These are phyloP conservation scores for Dalechampia spathulata DNA, from an alignment of 441 rosid species.

Conservation along the genomic window DNA sequence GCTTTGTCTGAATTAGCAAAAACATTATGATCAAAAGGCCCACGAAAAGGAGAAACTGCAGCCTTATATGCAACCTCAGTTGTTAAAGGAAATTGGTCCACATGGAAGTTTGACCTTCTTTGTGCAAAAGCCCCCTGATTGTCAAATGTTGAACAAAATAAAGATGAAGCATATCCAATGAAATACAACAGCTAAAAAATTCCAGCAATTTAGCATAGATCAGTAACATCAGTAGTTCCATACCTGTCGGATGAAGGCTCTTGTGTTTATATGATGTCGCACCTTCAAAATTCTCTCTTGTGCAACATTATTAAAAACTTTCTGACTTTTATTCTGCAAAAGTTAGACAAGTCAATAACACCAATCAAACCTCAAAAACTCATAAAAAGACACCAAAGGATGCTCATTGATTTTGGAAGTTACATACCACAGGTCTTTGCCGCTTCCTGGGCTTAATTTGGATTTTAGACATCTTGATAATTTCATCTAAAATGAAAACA, in stretches of 20 bases:
- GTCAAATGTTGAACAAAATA: neutral
- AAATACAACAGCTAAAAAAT: neutral
- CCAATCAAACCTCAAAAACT: constrained; percentile 1
- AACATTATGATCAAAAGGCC: constrained; percentile 43
- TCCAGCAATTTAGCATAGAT: neutral
- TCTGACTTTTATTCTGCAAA: constrained; percentile 51
- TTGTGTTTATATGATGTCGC: constrained; percentile 47
- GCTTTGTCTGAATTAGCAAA: constrained; percentile 41
- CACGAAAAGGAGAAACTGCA: constrained; percentile 39
- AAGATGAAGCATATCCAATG: too few species aligned
- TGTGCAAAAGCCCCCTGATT: constrained; percentile 69
- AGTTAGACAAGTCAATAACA: constrained; percentile 2
- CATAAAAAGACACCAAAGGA: neutral
- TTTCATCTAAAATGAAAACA: constrained; percentile 43
- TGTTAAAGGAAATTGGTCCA: constrained; percentile 56
- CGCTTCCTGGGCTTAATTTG: constrained; percentile 39
- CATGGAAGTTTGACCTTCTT: constrained; percentile 65
- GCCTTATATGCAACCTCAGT: constrained; percentile 55
- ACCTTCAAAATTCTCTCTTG: constrained; percentile 44
- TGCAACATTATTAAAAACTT: constrained; percentile 29
- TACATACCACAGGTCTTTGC: constrained; percentile 41
- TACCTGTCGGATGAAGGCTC: constrained; percentile 81
- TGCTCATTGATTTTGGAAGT: constrained; percentile 3
- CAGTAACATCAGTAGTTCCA: too few species aligned
- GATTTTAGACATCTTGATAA: constrained; percentile 76